These are phyloP conservation scores for Candida tunisiensis DNA, from an alignment of 1,139 yeast genomes.

Conservation along the genomic window DNA sequence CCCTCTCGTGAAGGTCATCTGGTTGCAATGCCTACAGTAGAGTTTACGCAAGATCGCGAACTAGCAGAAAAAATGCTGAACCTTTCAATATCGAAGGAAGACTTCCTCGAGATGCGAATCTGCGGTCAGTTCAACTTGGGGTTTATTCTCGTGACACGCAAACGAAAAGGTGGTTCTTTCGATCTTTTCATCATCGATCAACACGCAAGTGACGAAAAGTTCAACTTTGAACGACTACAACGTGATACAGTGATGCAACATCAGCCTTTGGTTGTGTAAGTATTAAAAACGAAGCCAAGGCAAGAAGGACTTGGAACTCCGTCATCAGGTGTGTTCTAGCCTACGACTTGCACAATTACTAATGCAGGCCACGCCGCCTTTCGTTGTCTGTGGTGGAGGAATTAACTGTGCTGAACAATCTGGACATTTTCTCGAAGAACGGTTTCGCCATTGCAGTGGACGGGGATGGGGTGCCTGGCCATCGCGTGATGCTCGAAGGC, in stretches of 20 bases:
- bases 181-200: conserved; percentile 85
- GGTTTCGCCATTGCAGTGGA: conserved; percentile 52
- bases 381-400: conserved; percentile 70
- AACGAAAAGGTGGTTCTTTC: conserved; percentile 16
- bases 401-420: conserved; percentile 43
- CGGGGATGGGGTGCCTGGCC: conserved; percentile 36
- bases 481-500: conserved; percentile 36
- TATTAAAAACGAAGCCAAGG: too few relatives aligned
- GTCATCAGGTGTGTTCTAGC: conserved; percentile 1
- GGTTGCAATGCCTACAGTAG: neutral
- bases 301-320: neutral
- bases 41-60: conserved; percentile 25
- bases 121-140: conserved; percentile 88
- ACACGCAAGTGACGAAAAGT: conserved; percentile 95
- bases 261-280: conserved; percentile 56
- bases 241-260: conserved; percentile 35
- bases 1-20: too few relatives aligned
- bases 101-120: conserved; percentile 45
- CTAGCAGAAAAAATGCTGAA: conserved; percentile 22
- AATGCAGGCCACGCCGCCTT: conserved; percentile 46
- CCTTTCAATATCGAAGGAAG: conserved; percentile 15
- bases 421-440: conserved; percentile 41
- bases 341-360: too few relatives aligned
- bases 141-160: conserved; percentile 53
- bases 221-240: conserved; percentile 61